A percentile compares a stretch with the other conserved stretches of the same genome.
Evolutionary conservation across 106 monocot species (phyloP).

Genomic region (Dendrobium officinale): DNA sequence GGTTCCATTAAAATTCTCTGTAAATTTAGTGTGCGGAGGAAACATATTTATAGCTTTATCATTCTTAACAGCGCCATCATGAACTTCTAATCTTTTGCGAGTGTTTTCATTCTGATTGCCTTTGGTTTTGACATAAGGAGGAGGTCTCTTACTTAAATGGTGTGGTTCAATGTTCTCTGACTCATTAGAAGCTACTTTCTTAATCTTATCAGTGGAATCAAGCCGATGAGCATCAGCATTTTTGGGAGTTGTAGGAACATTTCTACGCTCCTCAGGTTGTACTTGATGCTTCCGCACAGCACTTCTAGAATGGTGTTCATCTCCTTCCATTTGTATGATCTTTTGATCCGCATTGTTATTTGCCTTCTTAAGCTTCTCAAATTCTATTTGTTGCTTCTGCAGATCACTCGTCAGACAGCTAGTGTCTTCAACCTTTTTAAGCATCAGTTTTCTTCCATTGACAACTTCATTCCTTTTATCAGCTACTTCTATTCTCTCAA

Average conservation of each 20-base stretch:
- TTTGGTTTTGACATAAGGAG: constrained; percentile 12
- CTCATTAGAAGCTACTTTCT: constrained; percentile 13
- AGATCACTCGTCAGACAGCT: not conserved
- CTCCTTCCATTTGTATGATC: not conserved
- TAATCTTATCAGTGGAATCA: constrained; percentile 15
- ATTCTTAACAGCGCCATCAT: constrained; percentile 5
- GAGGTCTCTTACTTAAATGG: not conserved
- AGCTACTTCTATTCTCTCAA: not conserved
- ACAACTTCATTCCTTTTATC: not conserved
- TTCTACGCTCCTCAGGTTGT: constrained; percentile 33
- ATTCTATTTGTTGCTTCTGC: not conserved
- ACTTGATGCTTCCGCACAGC: constrained; percentile 2
- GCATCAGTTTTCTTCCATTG: not conserved
- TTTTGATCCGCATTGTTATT: not conserved
- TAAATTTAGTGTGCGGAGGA: constrained; percentile 35
- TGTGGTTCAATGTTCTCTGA: constrained; percentile 16
- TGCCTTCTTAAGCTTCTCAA: not conserved
- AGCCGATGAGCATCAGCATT: not conserved
- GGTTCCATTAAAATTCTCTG: constrained; percentile 8
- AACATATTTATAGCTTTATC: constrained; percentile 21
- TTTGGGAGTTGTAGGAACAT: constrained; percentile 28
- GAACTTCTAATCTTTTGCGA: not conserved
- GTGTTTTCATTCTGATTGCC: constrained; percentile 8
- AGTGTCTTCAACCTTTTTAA: not conserved
- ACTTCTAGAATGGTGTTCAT: constrained; percentile 5